Evolutionary conservation across 345 rosid genomes (phyloP).

Genomic region (Arabis hirsuta): DNA sequence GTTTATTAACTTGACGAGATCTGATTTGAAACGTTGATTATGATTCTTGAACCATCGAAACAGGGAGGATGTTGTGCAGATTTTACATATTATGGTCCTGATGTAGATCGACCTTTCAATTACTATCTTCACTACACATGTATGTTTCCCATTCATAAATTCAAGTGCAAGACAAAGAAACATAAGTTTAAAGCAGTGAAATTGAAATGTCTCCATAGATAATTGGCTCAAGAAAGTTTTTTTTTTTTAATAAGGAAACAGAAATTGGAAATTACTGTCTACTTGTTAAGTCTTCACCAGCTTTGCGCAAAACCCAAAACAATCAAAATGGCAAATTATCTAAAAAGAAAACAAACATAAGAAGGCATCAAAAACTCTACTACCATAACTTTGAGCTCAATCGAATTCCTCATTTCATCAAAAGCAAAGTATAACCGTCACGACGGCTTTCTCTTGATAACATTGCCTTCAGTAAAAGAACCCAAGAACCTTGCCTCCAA

Average conservation of each 20-base stretch:
- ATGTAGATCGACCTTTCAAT: neutral
- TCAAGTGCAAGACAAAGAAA: too few relatives aligned
- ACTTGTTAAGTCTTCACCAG: slow-evolving; percentile 25
- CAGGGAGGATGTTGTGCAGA: neutral
- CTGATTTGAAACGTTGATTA: neutral
- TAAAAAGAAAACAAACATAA: slow-evolving; percentile 25
- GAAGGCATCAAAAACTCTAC: slow-evolving; percentile 36
- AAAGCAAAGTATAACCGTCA: slow-evolving; percentile 31
- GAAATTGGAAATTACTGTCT: slow-evolving; percentile 29
- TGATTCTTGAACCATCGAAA: neutral
- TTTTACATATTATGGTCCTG: neutral
- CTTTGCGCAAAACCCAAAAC: slow-evolving; percentile 20
- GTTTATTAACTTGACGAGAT: neutral
- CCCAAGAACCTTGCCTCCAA: slow-evolving; percentile 82
- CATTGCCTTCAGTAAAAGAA: slow-evolving; percentile 61
- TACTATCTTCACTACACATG: too few relatives aligned
- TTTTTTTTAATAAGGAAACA: neutral
- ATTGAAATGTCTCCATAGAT: slow-evolving; percentile 3
- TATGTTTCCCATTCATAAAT: neutral
- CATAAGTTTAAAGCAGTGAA: neutral
- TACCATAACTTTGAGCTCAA: slow-evolving; percentile 33
- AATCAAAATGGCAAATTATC: slow-evolving; percentile 34
- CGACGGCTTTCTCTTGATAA: neutral
- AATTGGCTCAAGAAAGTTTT: slow-evolving; percentile 16
- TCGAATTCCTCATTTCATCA: slow-evolving; percentile 34